Evolutionary conservation across 148 eudicot species (phyloP).

Genomic region (Rhododendron griersonianum): DNA sequence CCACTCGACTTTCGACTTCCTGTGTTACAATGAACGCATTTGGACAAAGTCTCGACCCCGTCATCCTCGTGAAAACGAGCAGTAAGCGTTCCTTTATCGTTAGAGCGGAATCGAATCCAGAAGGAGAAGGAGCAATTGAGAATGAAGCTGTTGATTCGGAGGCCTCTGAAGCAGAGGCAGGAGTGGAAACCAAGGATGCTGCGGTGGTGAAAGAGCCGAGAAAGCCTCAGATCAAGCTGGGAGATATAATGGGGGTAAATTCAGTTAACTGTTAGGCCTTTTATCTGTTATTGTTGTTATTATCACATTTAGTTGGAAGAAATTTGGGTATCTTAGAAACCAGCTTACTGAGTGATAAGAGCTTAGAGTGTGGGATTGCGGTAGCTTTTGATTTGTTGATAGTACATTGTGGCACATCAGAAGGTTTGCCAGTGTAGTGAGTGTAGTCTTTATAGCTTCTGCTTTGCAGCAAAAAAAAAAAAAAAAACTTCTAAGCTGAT

Average conservation of each 20-base stretch:
- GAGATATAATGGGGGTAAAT: slow-evolving; percentile 93
- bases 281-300: background rate
- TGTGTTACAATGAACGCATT: slow-evolving; percentile 21
- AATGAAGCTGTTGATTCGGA: slow-evolving; percentile 25
- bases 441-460: background rate
- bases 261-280: background rate
- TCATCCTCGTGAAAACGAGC: slow-evolving; percentile 5
- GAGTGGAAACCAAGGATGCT: slow-evolving; percentile 4
- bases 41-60: slow-evolving; percentile 17
- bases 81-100: slow-evolving; percentile 34
- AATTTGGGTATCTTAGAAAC: background rate
- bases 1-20: slow-evolving; percentile 13
- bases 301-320: background rate
- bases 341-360: background rate
- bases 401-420: background rate
- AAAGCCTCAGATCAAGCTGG: slow-evolving; percentile 54
- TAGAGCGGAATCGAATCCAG: slow-evolving; percentile 46
- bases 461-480: background rate
- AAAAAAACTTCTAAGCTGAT: background rate
- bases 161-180: slow-evolving; percentile 16
- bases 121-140: slow-evolving; percentile 25
- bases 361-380: background rate
- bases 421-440: background rate
- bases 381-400: background rate
- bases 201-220: slow-evolving; percentile 34